Evolutionary conservation across 257 asterid genomes (phyloP), one percentile per base, ranked within the genome.

Genomic region (Verbascum thapsus): DNA sequence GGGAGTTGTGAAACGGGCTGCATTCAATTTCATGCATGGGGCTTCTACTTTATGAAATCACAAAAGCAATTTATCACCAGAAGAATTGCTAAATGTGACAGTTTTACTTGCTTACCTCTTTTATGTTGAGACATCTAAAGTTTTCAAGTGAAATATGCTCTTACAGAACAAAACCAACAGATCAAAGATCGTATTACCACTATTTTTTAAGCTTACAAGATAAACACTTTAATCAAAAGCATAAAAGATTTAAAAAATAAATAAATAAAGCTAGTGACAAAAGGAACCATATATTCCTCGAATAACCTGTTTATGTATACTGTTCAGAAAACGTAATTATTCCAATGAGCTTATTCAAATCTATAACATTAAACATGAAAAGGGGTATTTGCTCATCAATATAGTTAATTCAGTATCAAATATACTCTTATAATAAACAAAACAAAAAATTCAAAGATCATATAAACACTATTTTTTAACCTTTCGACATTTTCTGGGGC

Each of bases 401-500:
- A 60, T 50, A 6, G 34, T 3, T 63, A 72, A 52, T 54, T 73
- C 61, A 76, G 55, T 68, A 59, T 72, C 41, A 50, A 43, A 72
- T 74, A 66, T 68, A 58, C 49, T 53, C n/a, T n/a, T n/a, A n/a
- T n/a, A n/a, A n/a, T n/a, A n/a, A n/a, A n/a, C n/a, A n/a, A n/a
- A n/a, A n/a, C n/a, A n/a, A n/a, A n/a, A n/a, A n/a, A n/a, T n/a
- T n/a, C n/a, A n/a, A n/a, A n/a, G n/a, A 32, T 49, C 45, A 43
- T 47, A 71, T 37, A 20, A 55, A 63, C 53, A 59, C 83, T 82
- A 87, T 64, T 87, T 89, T 75, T 87, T 92, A 71, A 83, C 80
- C 91, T 84, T 92, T 45, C 94, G 74, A 39, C 77, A n/a, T 72
- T 84, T 92, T 65, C 63, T 76, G 4, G 90, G 81, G 47, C 97